These are phyloP conservation scores for Russula sp. DNA, from an alignment of 768 basidiomycete species.

Conservation along the genomic window DNA sequence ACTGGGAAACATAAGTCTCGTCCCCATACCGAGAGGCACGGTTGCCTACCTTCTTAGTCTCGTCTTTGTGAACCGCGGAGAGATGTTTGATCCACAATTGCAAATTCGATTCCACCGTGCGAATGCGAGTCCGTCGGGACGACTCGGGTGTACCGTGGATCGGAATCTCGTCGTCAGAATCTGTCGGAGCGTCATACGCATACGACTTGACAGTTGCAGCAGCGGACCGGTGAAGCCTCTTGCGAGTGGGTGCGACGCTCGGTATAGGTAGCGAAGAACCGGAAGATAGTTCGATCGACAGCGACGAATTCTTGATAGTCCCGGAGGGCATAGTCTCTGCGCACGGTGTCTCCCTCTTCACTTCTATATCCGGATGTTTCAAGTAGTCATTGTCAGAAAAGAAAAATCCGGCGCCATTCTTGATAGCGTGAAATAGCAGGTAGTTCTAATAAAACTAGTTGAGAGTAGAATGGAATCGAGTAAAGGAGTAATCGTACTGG, in stretches of 20 bases:
- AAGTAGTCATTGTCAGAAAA: conserved; percentile 64
- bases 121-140: conserved; percentile 30
- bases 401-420: conserved; percentile 60
- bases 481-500: conserved; percentile 38
- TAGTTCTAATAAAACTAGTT: conserved; percentile 34
- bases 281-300: conserved; percentile 21
- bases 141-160: conserved; percentile 25
- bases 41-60: conserved; percentile 55
- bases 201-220: conserved; percentile 51
- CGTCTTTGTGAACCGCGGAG: conserved; percentile 49
- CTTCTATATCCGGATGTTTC: conserved; percentile 20
- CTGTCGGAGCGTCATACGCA: conserved; percentile 51
- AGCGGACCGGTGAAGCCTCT: conserved; percentile 54
- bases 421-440: conserved; percentile 53
- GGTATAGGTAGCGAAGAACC: conserved; percentile 29
- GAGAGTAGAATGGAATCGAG: not conserved
- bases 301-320: not conserved
- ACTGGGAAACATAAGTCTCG: conserved; percentile 31
- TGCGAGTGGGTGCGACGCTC: conserved; percentile 24
- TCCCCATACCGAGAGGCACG: conserved; percentile 4
- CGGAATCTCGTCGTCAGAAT: conserved; percentile 63
- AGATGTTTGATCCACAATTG: conserved; percentile 69
- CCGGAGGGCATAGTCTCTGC: conserved; percentile 23
- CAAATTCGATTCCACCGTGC: conserved; percentile 36
- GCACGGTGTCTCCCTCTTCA: conserved; percentile 20